A percentile compares a stretch with the other conserved stretches of the same genome.
Conservation (phyloP, 1,284 basidiomycete species). For the Austropuccinia psidii region DNA sequence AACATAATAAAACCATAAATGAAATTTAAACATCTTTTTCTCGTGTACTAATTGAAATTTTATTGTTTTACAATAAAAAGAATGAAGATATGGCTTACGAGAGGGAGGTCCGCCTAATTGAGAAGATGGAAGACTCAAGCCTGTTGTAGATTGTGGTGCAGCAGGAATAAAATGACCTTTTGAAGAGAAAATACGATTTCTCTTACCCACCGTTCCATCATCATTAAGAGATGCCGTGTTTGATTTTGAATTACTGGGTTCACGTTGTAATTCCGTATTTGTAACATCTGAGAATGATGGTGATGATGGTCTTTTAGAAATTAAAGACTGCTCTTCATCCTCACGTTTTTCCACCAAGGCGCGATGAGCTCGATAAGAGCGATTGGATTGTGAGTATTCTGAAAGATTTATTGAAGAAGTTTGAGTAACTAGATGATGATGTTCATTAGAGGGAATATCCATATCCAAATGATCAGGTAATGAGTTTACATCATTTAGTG, state of each 20-base stretch:
- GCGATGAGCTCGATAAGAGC: background rate
- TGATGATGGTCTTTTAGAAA: background rate
- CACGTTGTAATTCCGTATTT: background rate
- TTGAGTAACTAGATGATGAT: background rate
- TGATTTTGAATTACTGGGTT: background rate
- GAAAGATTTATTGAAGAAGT: background rate
- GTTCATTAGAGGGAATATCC: background rate
- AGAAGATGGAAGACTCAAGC: slow-evolving; percentile 16
- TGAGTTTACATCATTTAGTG: background rate
- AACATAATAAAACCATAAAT: too few species aligned
- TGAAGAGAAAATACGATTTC: slow-evolving; percentile 28
- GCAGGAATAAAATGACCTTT: slow-evolving; percentile 35
- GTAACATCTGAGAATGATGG: background rate
- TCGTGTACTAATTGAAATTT: too few species aligned
- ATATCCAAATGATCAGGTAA: slow-evolving; percentile 4
- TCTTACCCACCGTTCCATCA: slow-evolving; percentile 1
- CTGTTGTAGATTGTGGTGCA: slow-evolving; percentile 31
- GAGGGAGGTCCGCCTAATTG: too few species aligned
- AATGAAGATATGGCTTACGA: too few species aligned
- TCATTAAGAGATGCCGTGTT: background rate
- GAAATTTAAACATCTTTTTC: too few species aligned
- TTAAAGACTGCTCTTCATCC: background rate
- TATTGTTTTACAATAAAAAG: too few species aligned
- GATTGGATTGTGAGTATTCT: background rate
- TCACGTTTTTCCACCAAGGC: background rate